Percentiles rank a stretch among this genome's conserved stretches.
phyloP scores from a whole-genome alignment of 352 stramenopile genomes.

The Globisporangium splendens region DNA sequence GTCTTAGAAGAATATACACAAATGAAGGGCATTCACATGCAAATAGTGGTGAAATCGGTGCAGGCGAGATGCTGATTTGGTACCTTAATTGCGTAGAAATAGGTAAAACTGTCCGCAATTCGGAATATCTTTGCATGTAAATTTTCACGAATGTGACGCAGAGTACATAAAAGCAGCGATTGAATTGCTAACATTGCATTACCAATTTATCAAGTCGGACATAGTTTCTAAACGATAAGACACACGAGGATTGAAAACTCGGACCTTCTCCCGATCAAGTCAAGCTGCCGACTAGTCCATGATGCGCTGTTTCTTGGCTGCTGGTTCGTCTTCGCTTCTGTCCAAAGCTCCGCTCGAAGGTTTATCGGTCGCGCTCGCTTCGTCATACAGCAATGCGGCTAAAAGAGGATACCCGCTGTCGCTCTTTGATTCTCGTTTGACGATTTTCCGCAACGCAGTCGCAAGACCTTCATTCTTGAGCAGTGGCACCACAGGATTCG shows the following conservation, averaged over 20 bases:
- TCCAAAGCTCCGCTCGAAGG: conserved; percentile 6
- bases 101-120: too few species aligned
- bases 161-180: too few species aligned
- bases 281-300: conserved; percentile 19
- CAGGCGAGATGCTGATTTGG: too few species aligned
- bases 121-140: too few species aligned
- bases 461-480: conserved; percentile 46
- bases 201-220: too few species aligned
- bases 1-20: neutral
- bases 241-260: neutral
- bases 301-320: conserved; percentile 55
- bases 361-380: neutral
- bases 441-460: conserved; percentile 33
- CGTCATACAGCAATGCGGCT: conserved; percentile 13
- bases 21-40: neutral
- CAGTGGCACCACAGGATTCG: conserved; percentile 21
- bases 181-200: too few species aligned
- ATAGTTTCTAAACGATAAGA: neutral
- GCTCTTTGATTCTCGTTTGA: conserved; percentile 10
- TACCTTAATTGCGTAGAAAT: too few species aligned
- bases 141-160: too few species aligned
- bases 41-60: too few species aligned
- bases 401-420: conserved; percentile 22
- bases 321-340: conserved; percentile 32
- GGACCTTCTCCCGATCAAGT: neutral